These are phyloP conservation scores for Vararia minispora DNA, from an alignment of 768 basidiomycete species.

Conservation along the genomic window DNA sequence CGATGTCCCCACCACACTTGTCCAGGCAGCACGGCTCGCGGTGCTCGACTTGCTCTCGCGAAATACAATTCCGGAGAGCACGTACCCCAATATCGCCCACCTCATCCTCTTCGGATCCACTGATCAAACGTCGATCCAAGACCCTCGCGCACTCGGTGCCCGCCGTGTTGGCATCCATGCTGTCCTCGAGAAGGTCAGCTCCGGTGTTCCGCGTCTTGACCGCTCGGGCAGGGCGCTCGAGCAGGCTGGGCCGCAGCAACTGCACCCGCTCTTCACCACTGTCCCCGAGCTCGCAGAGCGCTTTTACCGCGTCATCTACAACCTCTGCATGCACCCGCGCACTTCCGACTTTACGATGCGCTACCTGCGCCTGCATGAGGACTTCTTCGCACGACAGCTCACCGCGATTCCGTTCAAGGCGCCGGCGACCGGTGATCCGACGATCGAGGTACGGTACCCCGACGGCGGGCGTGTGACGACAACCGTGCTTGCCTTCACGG, in stretches of 20 bases:
- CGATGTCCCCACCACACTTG: slow-evolving; percentile 33
- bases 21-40: slow-evolving; percentile 63
- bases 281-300: slow-evolving; percentile 78
- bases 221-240: slow-evolving; percentile 30
- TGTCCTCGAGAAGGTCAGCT: slow-evolving; percentile 65
- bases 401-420: slow-evolving; percentile 57
- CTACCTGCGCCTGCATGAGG: slow-evolving; percentile 78
- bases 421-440: slow-evolving; percentile 38
- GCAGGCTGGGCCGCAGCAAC: slow-evolving; percentile 19
- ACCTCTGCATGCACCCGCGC: slow-evolving; percentile 77
- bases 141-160: slow-evolving; percentile 65
- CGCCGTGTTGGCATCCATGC: slow-evolving; percentile 68
- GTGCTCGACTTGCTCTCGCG: slow-evolving; percentile 76
- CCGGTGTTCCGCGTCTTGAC: slow-evolving; percentile 53
- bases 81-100: slow-evolving; percentile 80
- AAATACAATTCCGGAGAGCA: slow-evolving; percentile 48
- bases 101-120: slow-evolving; percentile 67
- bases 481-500: slow-evolving; percentile 53
- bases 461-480: slow-evolving; percentile 64
- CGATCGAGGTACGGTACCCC: slow-evolving; percentile 51
- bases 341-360: slow-evolving; percentile 76
- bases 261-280: slow-evolving; percentile 44
- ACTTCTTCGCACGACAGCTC: slow-evolving; percentile 86
- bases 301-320: slow-evolving; percentile 72
- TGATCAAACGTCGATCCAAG: slow-evolving; percentile 59